Evolutionary conservation across 2,329 filamentous ascomycete genomes (phyloP).

Genomic region (Magnaporthales sp.): DNA sequence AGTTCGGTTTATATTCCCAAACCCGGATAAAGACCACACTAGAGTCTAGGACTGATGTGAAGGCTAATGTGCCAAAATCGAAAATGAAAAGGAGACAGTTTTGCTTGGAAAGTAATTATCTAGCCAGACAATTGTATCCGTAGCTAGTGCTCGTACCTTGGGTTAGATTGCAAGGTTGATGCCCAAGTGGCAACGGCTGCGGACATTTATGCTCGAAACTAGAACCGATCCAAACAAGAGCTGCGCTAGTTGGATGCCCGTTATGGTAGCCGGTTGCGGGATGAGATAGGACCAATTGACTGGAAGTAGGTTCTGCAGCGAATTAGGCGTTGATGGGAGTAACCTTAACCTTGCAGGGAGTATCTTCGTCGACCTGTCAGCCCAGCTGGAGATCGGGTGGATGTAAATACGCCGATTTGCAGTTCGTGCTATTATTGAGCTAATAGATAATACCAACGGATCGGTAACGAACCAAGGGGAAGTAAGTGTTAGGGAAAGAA

Average conservation of each 20-base stretch:
- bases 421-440: background rate
- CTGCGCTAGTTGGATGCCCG: background rate
- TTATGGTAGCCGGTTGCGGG: background rate
- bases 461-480: background rate
- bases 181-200: background rate
- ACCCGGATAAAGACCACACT: background rate
- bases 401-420: background rate
- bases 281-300: background rate
- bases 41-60: background rate
- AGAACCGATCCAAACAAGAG: background rate
- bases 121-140: background rate
- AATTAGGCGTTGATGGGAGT: background rate
- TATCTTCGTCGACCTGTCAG: background rate
- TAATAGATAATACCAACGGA: background rate
- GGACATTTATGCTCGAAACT: background rate
- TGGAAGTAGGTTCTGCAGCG: background rate
- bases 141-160: background rate
- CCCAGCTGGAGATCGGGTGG: background rate
- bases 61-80: background rate
- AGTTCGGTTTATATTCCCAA: background rate
- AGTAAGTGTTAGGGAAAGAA: background rate
- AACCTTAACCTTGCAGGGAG: background rate
- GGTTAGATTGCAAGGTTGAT: background rate
- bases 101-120: background rate
- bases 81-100: background rate